phyloP scores from a whole-genome alignment of 495 filamentous ascomycete species.

The Talaromyces proteolyticus region DNA sequence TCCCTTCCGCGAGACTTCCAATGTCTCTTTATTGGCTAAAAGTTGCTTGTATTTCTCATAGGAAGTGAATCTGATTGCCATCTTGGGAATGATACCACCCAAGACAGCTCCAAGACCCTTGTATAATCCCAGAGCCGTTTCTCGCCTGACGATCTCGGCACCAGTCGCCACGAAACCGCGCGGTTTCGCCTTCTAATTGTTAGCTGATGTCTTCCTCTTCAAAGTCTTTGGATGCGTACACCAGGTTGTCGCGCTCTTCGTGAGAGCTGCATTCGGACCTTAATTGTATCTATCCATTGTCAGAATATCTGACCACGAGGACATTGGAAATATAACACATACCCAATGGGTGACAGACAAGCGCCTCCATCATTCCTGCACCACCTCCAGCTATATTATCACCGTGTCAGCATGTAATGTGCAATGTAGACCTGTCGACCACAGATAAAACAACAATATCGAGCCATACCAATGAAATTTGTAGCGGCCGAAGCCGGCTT shows the following conservation, averaged over 20 bases:
- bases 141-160: conserved; percentile 76
- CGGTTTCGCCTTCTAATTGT: conserved; percentile 51
- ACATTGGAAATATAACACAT: conserved; percentile 20
- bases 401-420: too few species aligned
- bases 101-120: conserved; percentile 95
- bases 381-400: conserved; percentile 80
- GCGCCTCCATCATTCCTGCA: conserved; percentile 98
- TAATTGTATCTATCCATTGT: conserved; percentile 71
- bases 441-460: too few species aligned
- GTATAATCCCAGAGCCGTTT: conserved; percentile 90
- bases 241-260: conserved; percentile 76
- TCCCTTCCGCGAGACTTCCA: conserved; percentile 60
- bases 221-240: conserved; percentile 33
- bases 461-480: conserved; percentile 78
- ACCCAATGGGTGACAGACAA: conserved; percentile 95
- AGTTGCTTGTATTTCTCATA: conserved; percentile 92
- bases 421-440: too few species aligned
- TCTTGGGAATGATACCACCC: conserved; percentile 97
- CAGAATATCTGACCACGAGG: conserved; percentile 6
- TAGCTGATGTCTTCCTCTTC: conserved; percentile 11
- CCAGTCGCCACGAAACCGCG: conserved; percentile 88
- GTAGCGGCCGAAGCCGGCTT: conserved; percentile 81
- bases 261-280: conserved; percentile 99
- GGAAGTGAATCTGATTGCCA: conserved; percentile 98
- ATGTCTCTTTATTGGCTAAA: conserved; percentile 65